Evolutionary conservation across 345 rosid genomes (phyloP), one percentile per base, ranked within the genome.

Genomic region (Acer yangbiense): DNA sequence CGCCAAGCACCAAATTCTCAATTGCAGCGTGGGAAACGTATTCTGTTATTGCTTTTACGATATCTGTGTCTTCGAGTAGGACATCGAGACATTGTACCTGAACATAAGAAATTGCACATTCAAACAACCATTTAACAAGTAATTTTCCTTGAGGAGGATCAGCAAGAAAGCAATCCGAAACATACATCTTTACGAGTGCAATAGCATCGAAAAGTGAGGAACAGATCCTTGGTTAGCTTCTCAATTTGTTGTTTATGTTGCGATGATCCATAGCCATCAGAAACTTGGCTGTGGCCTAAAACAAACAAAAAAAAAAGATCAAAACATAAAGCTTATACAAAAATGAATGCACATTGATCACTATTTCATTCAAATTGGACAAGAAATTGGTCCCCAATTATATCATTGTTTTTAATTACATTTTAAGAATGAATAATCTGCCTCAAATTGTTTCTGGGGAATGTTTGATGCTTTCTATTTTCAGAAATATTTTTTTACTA

Each of bases 171-270:
- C 23, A 2, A 54, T 25, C 20, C 0, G 2, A 35, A 75, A 65
- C 86, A 0, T 81, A 91, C 98, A 68, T 94, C 97, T 85, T 96
- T 96, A 39, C 94, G 95, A 27, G 95, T 90, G 74, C 98, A 90
- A 39, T 88, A 96, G 87, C 97, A 96, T 73, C 83, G 98, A 84
- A 90, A 92, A 48, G 97, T 83, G 79, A 91, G 86, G 82, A 96
- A 92, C 57, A 96, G 85, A 46, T 88, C 91, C 75, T 80, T 83
- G 54, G 89, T 81, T 52, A 79, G 83, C 83, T 86, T 89, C 65
- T 91, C 93, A 2, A 79, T 66, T 29, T 83, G 86, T 50, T 82
- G 82, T 76, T 82, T 86, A 43, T 78, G 85, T 1, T 69, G 54
- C 4, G 78, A n/a, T 25, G 69, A 6, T n/a, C 58, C 65, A 63